Evolutionary conservation across 225 moss, liverwort and hornwort species (phyloP), one percentile per base, ranked within the genome.

Genomic region (Straminergon stramineum): DNA sequence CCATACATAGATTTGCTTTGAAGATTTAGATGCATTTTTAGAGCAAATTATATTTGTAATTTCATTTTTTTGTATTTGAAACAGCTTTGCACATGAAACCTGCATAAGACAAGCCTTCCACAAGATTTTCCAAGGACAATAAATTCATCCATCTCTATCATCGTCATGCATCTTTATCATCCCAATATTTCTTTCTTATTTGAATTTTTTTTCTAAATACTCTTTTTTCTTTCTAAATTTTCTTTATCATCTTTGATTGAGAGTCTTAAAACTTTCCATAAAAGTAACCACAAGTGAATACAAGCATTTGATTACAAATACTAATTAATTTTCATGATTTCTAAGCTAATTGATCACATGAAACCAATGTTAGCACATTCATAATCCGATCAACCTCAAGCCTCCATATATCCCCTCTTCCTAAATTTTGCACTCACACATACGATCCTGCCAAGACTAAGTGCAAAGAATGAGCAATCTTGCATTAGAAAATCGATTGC

Each of bases 381-480:
- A 48, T 48, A 48, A 77, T 37, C 69, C 17, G 23, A 86, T 82
- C 45, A 34, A 34, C 75, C 39, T 20, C 68, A 60, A 75, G 15
- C n/a, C 87, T 90, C 88, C 53, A 55, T 86, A 76, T 90, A 91
- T 30, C 90, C 88, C 45, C 91, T 82, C 16, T 55, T 67, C 53
- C 89, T 45, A 41, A 68, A 30, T 23, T 67, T 90, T 48, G 43
- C 53, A 30, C 53, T 51, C 53, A 78, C 65, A 71, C 62, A 31
- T 71, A 51, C 64, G 83, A 86, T 87, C 92, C 75, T 83, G 26
- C 66, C 52, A 83, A 74, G 85, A 85, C 64, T 89, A 65, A 75
- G 75, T 69, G 76, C 73, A 91, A 35, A 31, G 34, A 69, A 35
- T 27, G 43, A 65, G 4, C 76, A 60, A 52, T 80, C 73, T 88